Evolutionary conservation across 768 basidiomycete species (phyloP).

Genomic region (Leccinum disarticulatum): DNA sequence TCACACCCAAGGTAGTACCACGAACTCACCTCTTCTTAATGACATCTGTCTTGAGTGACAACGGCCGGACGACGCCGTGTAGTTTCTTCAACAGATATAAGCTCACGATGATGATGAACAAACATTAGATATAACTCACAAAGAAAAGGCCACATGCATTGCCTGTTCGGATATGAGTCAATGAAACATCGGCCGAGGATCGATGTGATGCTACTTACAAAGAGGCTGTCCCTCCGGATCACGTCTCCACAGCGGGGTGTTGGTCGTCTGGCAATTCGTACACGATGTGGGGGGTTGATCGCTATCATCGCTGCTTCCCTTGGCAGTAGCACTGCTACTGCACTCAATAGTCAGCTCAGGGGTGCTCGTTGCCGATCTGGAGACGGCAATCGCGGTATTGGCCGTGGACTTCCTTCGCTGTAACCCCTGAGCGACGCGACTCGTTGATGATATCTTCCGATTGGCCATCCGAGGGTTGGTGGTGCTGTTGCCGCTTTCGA

Average conservation of each 20-base stretch:
- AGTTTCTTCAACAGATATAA: conserved; percentile 66
- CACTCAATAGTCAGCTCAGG: conserved; percentile 51
- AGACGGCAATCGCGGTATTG: conserved; percentile 24
- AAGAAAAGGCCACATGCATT: conserved; percentile 94
- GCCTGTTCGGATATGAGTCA: conserved; percentile 42
- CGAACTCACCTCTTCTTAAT: conserved; percentile 86
- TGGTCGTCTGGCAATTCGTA: conserved; percentile 94
- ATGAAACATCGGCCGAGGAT: conserved; percentile 10
- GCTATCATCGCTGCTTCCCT: conserved; percentile 58
- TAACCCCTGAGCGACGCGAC: conserved; percentile 56
- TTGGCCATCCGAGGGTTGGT: conserved; percentile 31
- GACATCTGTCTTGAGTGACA: conserved; percentile 94
- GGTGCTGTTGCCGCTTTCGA: conserved; percentile 44
- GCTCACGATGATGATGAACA: conserved; percentile 3
- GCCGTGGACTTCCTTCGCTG: conserved; percentile 51
- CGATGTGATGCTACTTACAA: conserved; percentile 50
- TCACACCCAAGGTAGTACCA: not conserved
- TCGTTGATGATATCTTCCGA: conserved; percentile 67
- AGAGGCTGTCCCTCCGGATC: conserved; percentile 92
- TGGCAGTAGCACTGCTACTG: conserved; percentile 32
- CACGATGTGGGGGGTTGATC: conserved; percentile 80
- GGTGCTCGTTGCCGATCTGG: conserved; percentile 63
- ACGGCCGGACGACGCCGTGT: conserved; percentile 90
- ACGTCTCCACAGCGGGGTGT: conserved; percentile 89
- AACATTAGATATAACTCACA: conserved; percentile 48